Percentiles rank a stretch among this genome's conserved stretches.
Conservation (phyloP, 768 basidiomycete species). For the Agaricus subrufescens region DNA sequence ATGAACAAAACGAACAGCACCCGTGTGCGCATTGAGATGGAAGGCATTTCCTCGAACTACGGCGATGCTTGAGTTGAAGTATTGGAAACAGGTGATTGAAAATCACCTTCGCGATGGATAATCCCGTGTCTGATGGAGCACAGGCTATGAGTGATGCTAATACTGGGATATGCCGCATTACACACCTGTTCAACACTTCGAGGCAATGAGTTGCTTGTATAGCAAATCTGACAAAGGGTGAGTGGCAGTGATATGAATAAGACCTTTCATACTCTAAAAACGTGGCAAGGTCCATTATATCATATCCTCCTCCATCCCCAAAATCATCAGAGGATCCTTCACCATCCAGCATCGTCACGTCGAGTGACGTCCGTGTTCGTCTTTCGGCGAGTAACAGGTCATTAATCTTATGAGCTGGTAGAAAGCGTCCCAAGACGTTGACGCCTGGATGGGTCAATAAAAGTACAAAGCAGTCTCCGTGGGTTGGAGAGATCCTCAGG, state of each 20-base stretch:
- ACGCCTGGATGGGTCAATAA: conserved; percentile 65
- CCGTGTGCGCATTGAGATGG: conserved; percentile 66
- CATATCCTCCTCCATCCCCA: conserved; percentile 55
- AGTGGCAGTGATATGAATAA: not conserved
- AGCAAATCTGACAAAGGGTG: conserved; percentile 46
- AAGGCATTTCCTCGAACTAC: conserved; percentile 73
- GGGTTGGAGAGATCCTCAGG: conserved; percentile 58
- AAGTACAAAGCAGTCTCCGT: conserved; percentile 68
- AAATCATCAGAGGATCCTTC: conserved; percentile 39
- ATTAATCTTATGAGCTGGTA: conserved; percentile 62
- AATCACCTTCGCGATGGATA: conserved; percentile 63
- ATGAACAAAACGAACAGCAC: conserved; percentile 66
- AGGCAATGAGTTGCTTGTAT: conserved; percentile 72
- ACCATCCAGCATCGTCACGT: conserved; percentile 42
- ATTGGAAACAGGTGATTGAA: not conserved
- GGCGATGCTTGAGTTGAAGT: not conserved
- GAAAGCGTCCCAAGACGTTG: conserved; percentile 67
- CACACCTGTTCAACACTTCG: conserved; percentile 59
- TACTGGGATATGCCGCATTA: conserved; percentile 2
- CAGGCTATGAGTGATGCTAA: conserved; percentile 3
- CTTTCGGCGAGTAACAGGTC: conserved; percentile 59
- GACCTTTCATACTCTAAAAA: conserved; percentile 57
- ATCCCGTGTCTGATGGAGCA: conserved; percentile 39
- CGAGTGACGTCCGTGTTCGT: conserved; percentile 37
- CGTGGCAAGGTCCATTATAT: conserved; percentile 73